Percentiles rank a stretch among this genome's conserved stretches.
Conservation (phyloP, 768 basidiomycete genomes). For the Boletus subcaerulescens region DNA sequence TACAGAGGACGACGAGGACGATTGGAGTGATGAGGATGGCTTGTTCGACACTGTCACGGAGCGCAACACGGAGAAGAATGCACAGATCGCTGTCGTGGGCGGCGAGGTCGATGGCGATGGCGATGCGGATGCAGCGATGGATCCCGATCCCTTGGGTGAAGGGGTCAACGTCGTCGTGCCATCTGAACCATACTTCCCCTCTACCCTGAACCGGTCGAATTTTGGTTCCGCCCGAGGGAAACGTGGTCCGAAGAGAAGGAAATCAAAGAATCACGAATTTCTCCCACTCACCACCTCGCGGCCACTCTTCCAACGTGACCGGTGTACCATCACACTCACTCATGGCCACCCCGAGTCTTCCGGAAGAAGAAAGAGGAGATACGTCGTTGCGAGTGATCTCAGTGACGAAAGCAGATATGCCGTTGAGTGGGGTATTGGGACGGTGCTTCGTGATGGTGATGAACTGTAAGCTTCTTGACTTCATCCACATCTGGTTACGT, state of each 20-base stretch:
- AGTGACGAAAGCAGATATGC: slow-evolving; percentile 94
- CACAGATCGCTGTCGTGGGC: slow-evolving; percentile 42
- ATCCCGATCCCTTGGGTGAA: slow-evolving; percentile 85
- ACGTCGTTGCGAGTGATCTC: slow-evolving; percentile 91
- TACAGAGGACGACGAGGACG: slow-evolving; percentile 55
- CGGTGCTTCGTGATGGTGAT: slow-evolving; percentile 92
- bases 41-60: slow-evolving; percentile 79
- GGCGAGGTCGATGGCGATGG: slow-evolving; percentile 38
- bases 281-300: slow-evolving; percentile 66
- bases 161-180: slow-evolving; percentile 88
- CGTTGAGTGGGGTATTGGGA: slow-evolving; percentile 97
- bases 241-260: slow-evolving; percentile 54
- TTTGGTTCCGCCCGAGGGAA: slow-evolving; percentile 34
- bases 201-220: slow-evolving; percentile 59
- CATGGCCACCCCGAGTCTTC: slow-evolving; percentile 78
- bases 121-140: slow-evolving; percentile 54
- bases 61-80: slow-evolving; percentile 84
- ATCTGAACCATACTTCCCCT: slow-evolving; percentile 78
- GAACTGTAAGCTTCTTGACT: slow-evolving; percentile 52
- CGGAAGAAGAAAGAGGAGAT: slow-evolving; percentile 58
- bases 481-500: not conserved
- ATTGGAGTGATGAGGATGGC: slow-evolving; percentile 54
- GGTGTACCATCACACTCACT: slow-evolving; percentile 85
- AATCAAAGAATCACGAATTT: slow-evolving; percentile 58
- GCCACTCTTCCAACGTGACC: slow-evolving; percentile 84